Conservation (phyloP, 495 filamentous ascomycete genomes). For the Pseudomonodictys pantanalensis region DNA sequence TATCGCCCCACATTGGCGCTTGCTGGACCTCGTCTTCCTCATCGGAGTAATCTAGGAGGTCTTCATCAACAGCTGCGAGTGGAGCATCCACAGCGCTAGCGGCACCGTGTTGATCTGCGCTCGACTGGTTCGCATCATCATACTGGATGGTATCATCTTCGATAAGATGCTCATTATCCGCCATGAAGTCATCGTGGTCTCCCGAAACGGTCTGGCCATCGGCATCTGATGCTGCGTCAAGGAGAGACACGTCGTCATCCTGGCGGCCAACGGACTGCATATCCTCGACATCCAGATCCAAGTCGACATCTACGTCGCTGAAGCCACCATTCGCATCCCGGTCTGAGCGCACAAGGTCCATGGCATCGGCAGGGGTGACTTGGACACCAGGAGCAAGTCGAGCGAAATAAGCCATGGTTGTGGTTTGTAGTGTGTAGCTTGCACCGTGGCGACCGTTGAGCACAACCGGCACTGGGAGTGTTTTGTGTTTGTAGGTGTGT, state of each 20-base stretch:
- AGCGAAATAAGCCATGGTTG: too few relatives aligned
- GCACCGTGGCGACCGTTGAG: too few relatives aligned
- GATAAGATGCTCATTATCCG: slow-evolving; percentile 12
- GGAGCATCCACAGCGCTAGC: too few relatives aligned
- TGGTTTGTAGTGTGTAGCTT: too few relatives aligned
- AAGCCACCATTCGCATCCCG: background rate
- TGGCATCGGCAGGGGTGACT: background rate
- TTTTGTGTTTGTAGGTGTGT: too few relatives aligned
- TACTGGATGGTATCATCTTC: slow-evolving; percentile 15
- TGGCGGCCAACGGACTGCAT: background rate
- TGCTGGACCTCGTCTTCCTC: slow-evolving; percentile 8
- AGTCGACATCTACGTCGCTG: slow-evolving; percentile 4
- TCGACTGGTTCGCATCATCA: background rate
- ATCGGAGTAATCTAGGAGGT: slow-evolving; percentile 18
- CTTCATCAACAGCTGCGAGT: background rate
- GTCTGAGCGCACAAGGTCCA: slow-evolving; percentile 14
- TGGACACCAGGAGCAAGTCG: background rate
- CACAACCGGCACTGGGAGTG: too few relatives aligned
- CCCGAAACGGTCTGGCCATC: background rate
- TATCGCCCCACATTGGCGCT: background rate
- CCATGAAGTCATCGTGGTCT: slow-evolving; percentile 16
- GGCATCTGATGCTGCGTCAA: slow-evolving; percentile 1
- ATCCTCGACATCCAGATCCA: too few relatives aligned
- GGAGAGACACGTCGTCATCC: slow-evolving; percentile 4
- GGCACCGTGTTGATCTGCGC: background rate